Evolutionary conservation across 805 yeast genomes (phyloP).

Genomic region (Brettanomyces nanus): DNA sequence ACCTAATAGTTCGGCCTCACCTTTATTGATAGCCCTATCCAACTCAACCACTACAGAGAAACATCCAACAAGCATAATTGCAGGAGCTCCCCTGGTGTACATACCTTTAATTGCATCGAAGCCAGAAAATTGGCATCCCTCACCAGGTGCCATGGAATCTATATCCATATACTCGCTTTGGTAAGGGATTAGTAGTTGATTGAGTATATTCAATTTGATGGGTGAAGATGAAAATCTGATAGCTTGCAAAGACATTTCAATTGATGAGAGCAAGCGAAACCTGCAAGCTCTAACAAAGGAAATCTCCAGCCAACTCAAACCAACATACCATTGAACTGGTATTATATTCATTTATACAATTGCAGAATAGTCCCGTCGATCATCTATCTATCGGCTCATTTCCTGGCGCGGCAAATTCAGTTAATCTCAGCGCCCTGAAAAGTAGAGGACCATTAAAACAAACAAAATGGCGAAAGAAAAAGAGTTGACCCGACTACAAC

Average conservation of each 20-base stretch:
- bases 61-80: slow-evolving; percentile 92
- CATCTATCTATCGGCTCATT: too few relatives aligned
- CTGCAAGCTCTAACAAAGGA: too few relatives aligned
- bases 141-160: slow-evolving; percentile 43
- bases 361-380: too few relatives aligned
- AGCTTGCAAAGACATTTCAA: slow-evolving; percentile 47
- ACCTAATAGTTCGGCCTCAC: slow-evolving; percentile 18
- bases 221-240: slow-evolving; percentile 50
- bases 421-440: too few relatives aligned
- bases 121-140: slow-evolving; percentile 64
- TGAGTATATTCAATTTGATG: slow-evolving; percentile 51
- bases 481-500: too few relatives aligned
- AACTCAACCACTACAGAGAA: slow-evolving; percentile 75
- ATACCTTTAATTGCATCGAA: slow-evolving; percentile 74
- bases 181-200: slow-evolving; percentile 80
- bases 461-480: too few relatives aligned
- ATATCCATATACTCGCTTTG: slow-evolving; percentile 61
- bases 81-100: slow-evolving; percentile 99
- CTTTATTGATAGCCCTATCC: slow-evolving; percentile 23
- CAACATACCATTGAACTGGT: too few relatives aligned
- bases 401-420: too few relatives aligned
- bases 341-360: too few relatives aligned
- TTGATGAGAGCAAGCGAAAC: too few relatives aligned
- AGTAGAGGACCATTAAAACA: too few relatives aligned
- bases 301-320: too few relatives aligned